Percentiles rank a stretch among this genome's conserved stretches.
phyloP scores from a whole-genome alignment of 2,329 filamentous ascomycete species.

The Zymoseptoria pseudotritici region DNA sequence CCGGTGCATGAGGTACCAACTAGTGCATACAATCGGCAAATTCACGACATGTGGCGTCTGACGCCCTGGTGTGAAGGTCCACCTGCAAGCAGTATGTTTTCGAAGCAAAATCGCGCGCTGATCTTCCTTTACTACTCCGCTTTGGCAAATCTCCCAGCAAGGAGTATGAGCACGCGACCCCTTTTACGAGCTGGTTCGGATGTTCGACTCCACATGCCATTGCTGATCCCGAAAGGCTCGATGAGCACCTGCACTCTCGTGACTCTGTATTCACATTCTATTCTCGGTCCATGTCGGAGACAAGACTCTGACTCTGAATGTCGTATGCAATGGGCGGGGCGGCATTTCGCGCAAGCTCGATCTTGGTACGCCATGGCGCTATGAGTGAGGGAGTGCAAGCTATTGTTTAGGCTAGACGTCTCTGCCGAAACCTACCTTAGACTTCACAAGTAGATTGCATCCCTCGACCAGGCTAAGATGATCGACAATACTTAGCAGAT shows the following conservation, averaged over 20 bases:
- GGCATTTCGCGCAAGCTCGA: not conserved
- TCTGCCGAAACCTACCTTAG: not conserved
- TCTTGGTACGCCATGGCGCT: not conserved
- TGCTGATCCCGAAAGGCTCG: not conserved
- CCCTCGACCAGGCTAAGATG: not conserved
- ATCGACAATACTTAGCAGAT: not conserved
- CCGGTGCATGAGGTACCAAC: not conserved
- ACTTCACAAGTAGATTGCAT: not conserved
- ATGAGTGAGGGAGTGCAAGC: not conserved
- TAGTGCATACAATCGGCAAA: not conserved
- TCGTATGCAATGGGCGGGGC: not conserved
- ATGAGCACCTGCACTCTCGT: not conserved
- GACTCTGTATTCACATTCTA: not conserved
- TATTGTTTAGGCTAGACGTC: not conserved
- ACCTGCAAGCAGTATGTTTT: not conserved
- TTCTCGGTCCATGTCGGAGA: not conserved
- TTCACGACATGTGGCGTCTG: not conserved
- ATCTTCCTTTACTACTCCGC: not conserved
- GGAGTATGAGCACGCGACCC: not conserved
- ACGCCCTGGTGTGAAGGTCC: not conserved
- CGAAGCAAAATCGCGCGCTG: not conserved
- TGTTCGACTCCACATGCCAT: not conserved
- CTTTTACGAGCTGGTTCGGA: not conserved
- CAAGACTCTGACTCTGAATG: not conserved
- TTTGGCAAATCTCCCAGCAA: not conserved